Evolutionary conservation across 306 rosid species (phyloP).

Genomic region (Senna siamea): DNA sequence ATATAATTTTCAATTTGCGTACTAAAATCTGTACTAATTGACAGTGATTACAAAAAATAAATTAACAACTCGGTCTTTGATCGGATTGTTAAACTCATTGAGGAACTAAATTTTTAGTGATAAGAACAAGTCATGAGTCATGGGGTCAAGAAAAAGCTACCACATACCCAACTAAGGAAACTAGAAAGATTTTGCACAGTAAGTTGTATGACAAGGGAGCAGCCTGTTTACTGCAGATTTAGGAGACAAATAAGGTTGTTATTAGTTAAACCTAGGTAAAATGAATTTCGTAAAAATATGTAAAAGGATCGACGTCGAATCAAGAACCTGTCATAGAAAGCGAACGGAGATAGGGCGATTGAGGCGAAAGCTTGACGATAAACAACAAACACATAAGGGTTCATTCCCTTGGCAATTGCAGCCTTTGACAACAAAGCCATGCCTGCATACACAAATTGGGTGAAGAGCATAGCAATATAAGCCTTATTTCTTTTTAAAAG

Average conservation of each 20-base stretch:
- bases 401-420: conserved; percentile 89
- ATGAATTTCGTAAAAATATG: background rate
- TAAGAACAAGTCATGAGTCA: background rate
- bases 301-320: background rate
- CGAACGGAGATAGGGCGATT: conserved; percentile 73
- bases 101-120: background rate
- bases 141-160: conserved; percentile 35
- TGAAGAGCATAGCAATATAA: conserved; percentile 72
- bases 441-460: conserved; percentile 79
- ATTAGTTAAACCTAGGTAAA: background rate
- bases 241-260: background rate
- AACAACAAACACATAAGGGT: conserved; percentile 84
- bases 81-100: background rate
- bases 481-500: conserved; percentile 51
- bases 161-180: conserved; percentile 81
- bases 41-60: too few species aligned
- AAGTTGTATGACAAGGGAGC: conserved; percentile 66
- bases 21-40: background rate
- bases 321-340: conserved; percentile 75
- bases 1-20: conserved; percentile 1
- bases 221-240: conserved; percentile 60
- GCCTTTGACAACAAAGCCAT: conserved; percentile 94
- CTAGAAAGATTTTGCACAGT: conserved; percentile 69
- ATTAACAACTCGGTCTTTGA: too few species aligned
- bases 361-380: conserved; percentile 89